phyloP scores from a whole-genome alignment of 495 filamentous ascomycete species.

The Podospora bellae-mahoneyi region DNA sequence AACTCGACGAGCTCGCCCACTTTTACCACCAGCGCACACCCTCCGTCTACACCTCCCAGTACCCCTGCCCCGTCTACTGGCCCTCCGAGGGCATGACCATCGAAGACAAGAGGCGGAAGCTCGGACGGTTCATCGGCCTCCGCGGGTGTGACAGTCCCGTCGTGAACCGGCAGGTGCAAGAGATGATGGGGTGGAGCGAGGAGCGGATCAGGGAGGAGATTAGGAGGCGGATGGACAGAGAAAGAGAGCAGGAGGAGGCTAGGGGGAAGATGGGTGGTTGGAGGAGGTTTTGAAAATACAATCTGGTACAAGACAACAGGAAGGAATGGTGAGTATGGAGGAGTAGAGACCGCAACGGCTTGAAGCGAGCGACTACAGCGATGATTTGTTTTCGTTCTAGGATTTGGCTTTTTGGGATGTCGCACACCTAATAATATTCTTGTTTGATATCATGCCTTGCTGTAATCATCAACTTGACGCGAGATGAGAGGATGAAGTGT shows the following conservation, averaged over 20 bases:
- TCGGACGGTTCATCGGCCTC: slow-evolving; percentile 68
- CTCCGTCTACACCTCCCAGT: slow-evolving; percentile 49
- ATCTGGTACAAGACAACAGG: neutral
- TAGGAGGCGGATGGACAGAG: slow-evolving; percentile 34
- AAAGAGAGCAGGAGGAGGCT: slow-evolving; percentile 40
- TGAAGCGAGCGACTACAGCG: neutral
- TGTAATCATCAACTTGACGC: neutral
- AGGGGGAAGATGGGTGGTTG: slow-evolving; percentile 44
- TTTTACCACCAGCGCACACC: slow-evolving; percentile 74
- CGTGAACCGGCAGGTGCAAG: slow-evolving; percentile 34
- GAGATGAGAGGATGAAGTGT: too few relatives aligned
- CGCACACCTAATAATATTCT: neutral
- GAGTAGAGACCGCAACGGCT: neutral
- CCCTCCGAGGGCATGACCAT: slow-evolving; percentile 35
- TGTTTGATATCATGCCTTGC: neutral
- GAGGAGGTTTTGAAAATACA: slow-evolving; percentile 6
- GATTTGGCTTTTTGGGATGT: neutral
- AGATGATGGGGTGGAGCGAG: slow-evolving; percentile 31
- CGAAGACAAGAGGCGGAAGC: slow-evolving; percentile 57
- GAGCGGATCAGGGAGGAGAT: slow-evolving; percentile 28
- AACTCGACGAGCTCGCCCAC: slow-evolving; percentile 68
- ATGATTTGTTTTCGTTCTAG: slow-evolving; percentile 1
- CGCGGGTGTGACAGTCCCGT: slow-evolving; percentile 55
- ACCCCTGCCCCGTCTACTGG: slow-evolving; percentile 57
- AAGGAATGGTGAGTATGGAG: neutral